Conservation (phyloP, 495 filamentous ascomycete species). For the Aspergillus ellipticus region DNA sequence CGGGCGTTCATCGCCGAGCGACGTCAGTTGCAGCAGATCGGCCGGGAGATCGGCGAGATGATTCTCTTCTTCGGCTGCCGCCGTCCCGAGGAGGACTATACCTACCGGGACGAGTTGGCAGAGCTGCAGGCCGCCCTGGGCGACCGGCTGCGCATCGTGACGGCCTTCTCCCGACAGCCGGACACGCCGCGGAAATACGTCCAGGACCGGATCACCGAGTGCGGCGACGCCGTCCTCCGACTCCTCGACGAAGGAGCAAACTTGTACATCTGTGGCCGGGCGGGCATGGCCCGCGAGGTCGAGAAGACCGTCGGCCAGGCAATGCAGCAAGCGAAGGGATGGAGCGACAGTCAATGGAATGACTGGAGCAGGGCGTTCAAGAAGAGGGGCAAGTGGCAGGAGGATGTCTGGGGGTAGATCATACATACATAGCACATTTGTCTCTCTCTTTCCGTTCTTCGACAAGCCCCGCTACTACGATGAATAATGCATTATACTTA, state of each 20-base stretch:
- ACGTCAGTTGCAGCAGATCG: slow-evolving; percentile 33
- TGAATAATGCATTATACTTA: no score
- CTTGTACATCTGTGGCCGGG: slow-evolving; percentile 50
- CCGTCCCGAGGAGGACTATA: slow-evolving; percentile 35
- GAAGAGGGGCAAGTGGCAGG: slow-evolving; percentile 46
- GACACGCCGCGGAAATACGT: slow-evolving; percentile 30
- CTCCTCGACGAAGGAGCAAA: slow-evolving; percentile 39
- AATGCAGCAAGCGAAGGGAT: slow-evolving; percentile 27
- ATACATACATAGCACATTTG: no score
- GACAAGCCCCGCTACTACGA: no score
- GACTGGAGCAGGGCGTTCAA: slow-evolving; percentile 42
- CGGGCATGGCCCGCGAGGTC: slow-evolving; percentile 50
- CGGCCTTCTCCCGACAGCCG: slow-evolving; percentile 31
- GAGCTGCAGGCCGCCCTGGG: slow-evolving; percentile 24
- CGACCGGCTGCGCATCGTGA: slow-evolving; percentile 26
- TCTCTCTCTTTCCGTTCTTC: no score
- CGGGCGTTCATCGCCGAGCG: slow-evolving; percentile 46
- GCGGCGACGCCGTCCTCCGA: slow-evolving; percentile 28
- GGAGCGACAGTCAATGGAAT: slow-evolving; percentile 34
- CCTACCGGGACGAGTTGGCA: slow-evolving; percentile 39
- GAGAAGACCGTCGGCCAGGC: slow-evolving; percentile 31
- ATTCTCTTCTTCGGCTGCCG: slow-evolving; percentile 48
- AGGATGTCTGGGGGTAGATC: slow-evolving; percentile 52
- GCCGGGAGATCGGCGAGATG: slow-evolving; percentile 35
- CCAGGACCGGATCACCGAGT: slow-evolving; percentile 37